Percentiles rank a stretch among this genome's conserved stretches.
These are phyloP conservation scores for Podospora comata DNA, from an alignment of 495 filamentous ascomycete species.

Conservation along the genomic window DNA sequence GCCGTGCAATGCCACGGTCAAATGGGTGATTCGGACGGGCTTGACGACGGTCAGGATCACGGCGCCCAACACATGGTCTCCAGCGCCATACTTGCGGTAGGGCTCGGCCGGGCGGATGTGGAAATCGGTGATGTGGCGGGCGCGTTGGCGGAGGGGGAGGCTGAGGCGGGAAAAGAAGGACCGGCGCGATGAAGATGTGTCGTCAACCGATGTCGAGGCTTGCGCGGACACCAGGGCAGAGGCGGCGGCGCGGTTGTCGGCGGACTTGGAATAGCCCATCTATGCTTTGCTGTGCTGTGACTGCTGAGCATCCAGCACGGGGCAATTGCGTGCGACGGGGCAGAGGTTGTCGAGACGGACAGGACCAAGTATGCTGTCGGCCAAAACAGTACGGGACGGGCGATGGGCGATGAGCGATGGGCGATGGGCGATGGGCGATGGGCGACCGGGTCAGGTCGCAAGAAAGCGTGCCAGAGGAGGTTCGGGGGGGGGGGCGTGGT, in stretches of 20 bases:
- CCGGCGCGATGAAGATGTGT: slow-evolving; percentile 21
- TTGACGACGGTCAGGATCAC: slow-evolving; percentile 80
- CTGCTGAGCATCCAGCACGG: not conserved
- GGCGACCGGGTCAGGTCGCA: not conserved
- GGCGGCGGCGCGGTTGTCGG: slow-evolving; percentile 34
- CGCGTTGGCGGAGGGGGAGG: slow-evolving; percentile 58
- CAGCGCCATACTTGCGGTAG: slow-evolving; percentile 75
- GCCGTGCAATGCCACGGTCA: slow-evolving; percentile 83
- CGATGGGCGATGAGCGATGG: not conserved
- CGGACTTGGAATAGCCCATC: slow-evolving; percentile 38
- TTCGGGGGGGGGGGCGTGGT: not conserved
- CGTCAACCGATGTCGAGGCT: slow-evolving; percentile 30
- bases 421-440: not conserved
- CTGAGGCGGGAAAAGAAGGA: slow-evolving; percentile 50
- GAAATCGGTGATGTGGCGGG: slow-evolving; percentile 75
- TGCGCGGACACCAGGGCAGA: slow-evolving; percentile 25
- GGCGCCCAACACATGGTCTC: slow-evolving; percentile 62
- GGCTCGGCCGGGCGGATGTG: slow-evolving; percentile 80
- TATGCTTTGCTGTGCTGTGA: slow-evolving; percentile 25
- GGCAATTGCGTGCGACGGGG: not conserved
- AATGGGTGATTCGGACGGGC: slow-evolving; percentile 82
- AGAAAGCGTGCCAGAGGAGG: not conserved
- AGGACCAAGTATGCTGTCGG: slow-evolving; percentile 2
- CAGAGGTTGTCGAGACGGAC: not conserved
- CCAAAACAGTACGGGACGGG: not conserved